Percentiles rank a stretch among this genome's conserved stretches.
These are phyloP conservation scores for Blastobotrys robertii DNA, from an alignment of 805 yeast species.

Conservation along the genomic window DNA sequence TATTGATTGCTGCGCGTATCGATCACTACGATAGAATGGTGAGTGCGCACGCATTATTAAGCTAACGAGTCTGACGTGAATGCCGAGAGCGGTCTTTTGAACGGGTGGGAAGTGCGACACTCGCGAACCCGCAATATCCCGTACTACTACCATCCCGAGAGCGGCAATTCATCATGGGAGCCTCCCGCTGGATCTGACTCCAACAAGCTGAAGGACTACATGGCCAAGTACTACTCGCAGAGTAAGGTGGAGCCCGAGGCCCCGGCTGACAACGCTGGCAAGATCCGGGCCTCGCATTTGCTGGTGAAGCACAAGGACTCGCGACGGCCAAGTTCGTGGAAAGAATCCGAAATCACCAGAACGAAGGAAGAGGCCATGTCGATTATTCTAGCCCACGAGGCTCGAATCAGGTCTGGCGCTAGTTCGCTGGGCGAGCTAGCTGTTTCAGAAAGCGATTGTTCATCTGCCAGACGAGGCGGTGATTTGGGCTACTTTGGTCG, in stretches of 20 bases:
- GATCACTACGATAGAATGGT: too few relatives aligned
- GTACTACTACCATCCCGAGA: conserved; percentile 63
- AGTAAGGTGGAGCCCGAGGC: conserved; percentile 11
- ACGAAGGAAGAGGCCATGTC: conserved; percentile 72
- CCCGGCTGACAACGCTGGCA: conserved; percentile 31
- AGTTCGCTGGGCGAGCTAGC: conserved; percentile 65
- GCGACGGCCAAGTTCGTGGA: conserved; percentile 90
- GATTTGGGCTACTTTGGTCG: conserved; percentile 82
- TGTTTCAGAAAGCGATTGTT: conserved; percentile 75
- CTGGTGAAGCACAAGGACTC: conserved; percentile 74
- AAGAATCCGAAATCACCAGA: conserved; percentile 62
- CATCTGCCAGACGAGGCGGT: conserved; percentile 78
- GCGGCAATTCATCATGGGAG: conserved; percentile 78
- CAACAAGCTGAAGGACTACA: conserved; percentile 46
- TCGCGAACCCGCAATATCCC: conserved; percentile 78
- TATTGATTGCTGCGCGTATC: too few relatives aligned
- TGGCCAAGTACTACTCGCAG: conserved; percentile 31
- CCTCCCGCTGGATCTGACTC: conserved; percentile 79
- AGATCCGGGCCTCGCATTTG: conserved; percentile 73
- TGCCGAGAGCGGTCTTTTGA: conserved; percentile 64
- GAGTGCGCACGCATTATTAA: not conserved
- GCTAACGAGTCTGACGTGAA: conserved; percentile 7
- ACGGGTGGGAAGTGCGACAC: conserved; percentile 70
- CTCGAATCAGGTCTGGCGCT: conserved; percentile 53
- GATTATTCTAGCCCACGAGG: conserved; percentile 47